phyloP scores from a whole-genome alignment of 177 flowering plant genomes.

The Vitis hybrid region DNA sequence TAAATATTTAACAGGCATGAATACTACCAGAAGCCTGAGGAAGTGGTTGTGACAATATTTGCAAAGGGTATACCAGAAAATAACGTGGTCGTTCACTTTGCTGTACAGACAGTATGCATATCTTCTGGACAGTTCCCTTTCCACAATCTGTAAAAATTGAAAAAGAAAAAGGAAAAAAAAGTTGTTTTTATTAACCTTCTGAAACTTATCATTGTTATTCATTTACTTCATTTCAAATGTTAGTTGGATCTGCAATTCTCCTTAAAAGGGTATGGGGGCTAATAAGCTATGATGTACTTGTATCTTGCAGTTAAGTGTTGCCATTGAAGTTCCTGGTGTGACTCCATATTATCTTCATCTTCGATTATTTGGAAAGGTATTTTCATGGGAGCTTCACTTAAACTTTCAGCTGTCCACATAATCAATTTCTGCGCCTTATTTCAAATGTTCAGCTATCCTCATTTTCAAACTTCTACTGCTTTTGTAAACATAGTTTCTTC shows the following conservation, averaged over 20 bases:
- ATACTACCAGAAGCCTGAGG: conserved; percentile 72
- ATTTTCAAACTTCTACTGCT: no score
- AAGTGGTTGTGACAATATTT: conserved; percentile 73
- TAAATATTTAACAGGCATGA: conserved; percentile 48
- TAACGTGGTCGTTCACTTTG: conserved; percentile 57
- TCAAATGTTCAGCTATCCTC: no score
- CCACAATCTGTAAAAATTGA: no score
- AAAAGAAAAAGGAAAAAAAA: no score
- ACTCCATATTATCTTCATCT: conserved; percentile 66
- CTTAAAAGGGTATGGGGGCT: no score
- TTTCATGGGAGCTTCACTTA: background rate
- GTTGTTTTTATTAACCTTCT: no score
- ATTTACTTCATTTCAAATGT: no score
- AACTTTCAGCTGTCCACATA: no score
- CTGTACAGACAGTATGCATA: conserved; percentile 72
- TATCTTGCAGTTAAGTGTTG: conserved; percentile 60
- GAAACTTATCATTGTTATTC: no score
- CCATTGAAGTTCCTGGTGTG: conserved; percentile 51
- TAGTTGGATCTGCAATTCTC: no score
- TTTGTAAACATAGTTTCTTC: no score
- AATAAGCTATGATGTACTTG: background rate
- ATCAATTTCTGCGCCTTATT: no score
- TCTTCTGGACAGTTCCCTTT: background rate
- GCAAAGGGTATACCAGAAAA: conserved; percentile 64
- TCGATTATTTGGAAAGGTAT: conserved; percentile 81